Evolutionary conservation across 2,329 filamentous ascomycete genomes (phyloP).

Genomic region (Metarhizium anisopliae): DNA sequence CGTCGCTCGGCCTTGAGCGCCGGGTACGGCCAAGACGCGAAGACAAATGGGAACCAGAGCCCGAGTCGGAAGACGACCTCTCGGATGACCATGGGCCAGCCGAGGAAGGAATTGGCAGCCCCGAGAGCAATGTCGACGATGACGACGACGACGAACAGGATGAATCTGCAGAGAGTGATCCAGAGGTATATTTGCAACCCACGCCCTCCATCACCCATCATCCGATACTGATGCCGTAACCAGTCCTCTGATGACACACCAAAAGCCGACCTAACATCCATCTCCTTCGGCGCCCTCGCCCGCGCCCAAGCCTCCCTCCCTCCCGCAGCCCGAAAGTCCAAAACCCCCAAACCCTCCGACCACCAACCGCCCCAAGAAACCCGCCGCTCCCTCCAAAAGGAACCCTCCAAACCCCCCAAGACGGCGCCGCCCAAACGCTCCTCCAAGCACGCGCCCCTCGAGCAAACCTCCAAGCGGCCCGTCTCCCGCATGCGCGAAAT

Average conservation of each 20-base stretch:
- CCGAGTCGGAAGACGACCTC: slow-evolving; percentile 16
- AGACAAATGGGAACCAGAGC: slow-evolving; percentile 29
- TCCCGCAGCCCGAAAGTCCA: slow-evolving; percentile 17
- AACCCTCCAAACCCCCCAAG: slow-evolving; percentile 2
- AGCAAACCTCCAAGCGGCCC: slow-evolving; percentile 72
- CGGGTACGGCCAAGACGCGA: slow-evolving; percentile 35
- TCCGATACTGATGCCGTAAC: background rate
- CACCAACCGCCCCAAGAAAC: slow-evolving; percentile 1
- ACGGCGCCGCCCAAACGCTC: slow-evolving; percentile 27
- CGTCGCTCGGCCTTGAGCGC: slow-evolving; percentile 27
- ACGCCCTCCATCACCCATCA: background rate
- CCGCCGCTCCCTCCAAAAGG: background rate
- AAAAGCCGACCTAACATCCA: slow-evolving; percentile 41
- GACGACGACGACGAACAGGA: slow-evolving; percentile 21
- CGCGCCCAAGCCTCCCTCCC: slow-evolving; percentile 69
- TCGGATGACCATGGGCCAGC: slow-evolving; percentile 21
- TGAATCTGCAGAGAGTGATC: slow-evolving; percentile 13
- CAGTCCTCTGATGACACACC: slow-evolving; percentile 10
- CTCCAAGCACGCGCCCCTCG: slow-evolving; percentile 83
- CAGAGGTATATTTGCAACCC: slow-evolving; percentile 15
- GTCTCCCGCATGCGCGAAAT: slow-evolving; percentile 76
- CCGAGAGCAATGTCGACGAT: slow-evolving; percentile 20
- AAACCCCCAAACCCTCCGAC: slow-evolving; percentile 10
- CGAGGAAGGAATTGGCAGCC: slow-evolving; percentile 17
- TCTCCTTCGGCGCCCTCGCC: slow-evolving; percentile 86